These are phyloP conservation scores for Flaveria robusta DNA, from an alignment of 129 eudicot species.

Conservation along the genomic window DNA sequence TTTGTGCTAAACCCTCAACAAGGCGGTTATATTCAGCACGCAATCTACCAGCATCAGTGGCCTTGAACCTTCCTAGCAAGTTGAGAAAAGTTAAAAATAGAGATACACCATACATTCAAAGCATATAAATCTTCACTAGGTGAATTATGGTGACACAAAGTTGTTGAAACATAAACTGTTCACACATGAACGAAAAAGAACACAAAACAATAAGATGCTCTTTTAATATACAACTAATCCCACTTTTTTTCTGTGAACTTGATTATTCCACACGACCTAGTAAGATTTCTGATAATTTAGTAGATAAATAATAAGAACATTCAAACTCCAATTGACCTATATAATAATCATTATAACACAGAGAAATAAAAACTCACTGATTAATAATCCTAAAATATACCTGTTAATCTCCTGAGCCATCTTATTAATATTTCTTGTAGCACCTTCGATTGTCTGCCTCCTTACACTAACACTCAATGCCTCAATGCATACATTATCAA, in stretches of 20 bases:
- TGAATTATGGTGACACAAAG: background rate
- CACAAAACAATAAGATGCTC: background rate
- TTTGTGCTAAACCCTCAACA: conserved; percentile 89
- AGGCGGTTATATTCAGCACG: conserved; percentile 95
- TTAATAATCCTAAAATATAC: conserved; percentile 41
- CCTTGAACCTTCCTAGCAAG: conserved; percentile 99
- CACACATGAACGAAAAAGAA: background rate
- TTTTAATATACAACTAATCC: background rate
- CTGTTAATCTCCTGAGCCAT: conserved; percentile 91
- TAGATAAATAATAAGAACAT: background rate
- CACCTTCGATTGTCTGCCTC: conserved; percentile 95
- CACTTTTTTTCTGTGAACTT: background rate
- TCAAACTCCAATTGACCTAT: background rate
- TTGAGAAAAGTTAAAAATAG: conserved; percentile 41
- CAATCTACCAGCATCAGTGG: conserved; percentile 85
- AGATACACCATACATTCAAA: conserved; percentile 16
- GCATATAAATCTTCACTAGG: background rate
- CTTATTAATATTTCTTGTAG: conserved; percentile 70
- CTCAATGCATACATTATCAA: conserved; percentile 97
- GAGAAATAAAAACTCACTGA: background rate
- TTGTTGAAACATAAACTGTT: background rate
- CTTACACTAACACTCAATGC: conserved; percentile 95
- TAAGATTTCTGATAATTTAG: background rate
- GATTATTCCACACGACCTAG: background rate
- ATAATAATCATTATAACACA: background rate